Percentiles rank a stretch among this genome's conserved stretches.
Evolutionary conservation across 441 rosid species (phyloP).

Genomic region (Erysimum cheiri): DNA sequence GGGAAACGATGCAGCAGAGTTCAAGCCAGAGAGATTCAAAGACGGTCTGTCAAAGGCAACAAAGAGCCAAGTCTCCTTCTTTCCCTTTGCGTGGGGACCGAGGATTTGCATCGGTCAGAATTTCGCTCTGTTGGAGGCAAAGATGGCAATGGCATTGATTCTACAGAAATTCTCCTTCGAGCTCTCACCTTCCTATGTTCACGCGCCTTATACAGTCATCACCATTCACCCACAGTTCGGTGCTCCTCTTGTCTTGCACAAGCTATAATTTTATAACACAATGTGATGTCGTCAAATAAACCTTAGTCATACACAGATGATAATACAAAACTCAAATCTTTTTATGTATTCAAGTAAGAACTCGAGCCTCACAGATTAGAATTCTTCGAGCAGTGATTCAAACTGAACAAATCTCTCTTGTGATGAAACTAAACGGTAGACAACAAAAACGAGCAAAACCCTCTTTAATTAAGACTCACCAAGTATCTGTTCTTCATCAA

Average conservation of each 20-base stretch:
- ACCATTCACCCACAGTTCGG: conserved; percentile 46
- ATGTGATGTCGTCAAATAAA: neutral
- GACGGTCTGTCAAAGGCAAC: conserved; percentile 53
- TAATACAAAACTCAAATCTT: conserved; percentile 2
- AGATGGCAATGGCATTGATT: conserved; percentile 50
- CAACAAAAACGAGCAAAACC: too few species aligned
- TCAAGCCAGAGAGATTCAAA: conserved; percentile 50
- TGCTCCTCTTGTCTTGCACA: conserved; percentile 42
- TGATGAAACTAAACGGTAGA: conserved; percentile 10
- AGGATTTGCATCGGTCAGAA: conserved; percentile 49
- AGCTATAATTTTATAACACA: conserved; percentile 14
- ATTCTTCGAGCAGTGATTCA: neutral
- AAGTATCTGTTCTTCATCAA: neutral
- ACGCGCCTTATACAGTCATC: conserved; percentile 36
- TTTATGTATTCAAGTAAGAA: neutral
- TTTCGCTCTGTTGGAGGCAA: conserved; percentile 46
- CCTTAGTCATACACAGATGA: conserved; percentile 11
- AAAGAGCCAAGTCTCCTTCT: conserved; percentile 40
- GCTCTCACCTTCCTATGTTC: conserved; percentile 45
- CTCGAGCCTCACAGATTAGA: neutral
- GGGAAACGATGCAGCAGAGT: conserved; percentile 48
- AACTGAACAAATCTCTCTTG: neutral
- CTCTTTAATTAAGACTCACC: neutral
- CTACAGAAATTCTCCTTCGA: conserved; percentile 46
- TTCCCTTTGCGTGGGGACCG: conserved; percentile 51